Evolutionary conservation across 169 alveolate genomes (phyloP).

Genomic region (Eimeria mitis): DNA sequence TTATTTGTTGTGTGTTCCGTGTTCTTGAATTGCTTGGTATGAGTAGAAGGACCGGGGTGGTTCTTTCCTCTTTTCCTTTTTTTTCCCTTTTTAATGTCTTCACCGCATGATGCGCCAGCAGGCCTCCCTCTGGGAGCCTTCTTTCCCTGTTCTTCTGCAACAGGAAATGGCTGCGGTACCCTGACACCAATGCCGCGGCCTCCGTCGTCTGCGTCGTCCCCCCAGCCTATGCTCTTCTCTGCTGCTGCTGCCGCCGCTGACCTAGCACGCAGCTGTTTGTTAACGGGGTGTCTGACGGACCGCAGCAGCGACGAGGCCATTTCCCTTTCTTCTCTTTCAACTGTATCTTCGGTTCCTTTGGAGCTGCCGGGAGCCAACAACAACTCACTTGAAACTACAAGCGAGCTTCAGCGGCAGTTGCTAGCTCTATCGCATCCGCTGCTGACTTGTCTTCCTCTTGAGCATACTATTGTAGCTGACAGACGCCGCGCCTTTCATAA

Average conservation of each 20-base stretch:
- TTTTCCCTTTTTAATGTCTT: conserved; percentile 10
- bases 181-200: background rate
- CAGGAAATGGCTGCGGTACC: background rate
- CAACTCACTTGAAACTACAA: background rate
- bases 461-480: conserved; percentile 65
- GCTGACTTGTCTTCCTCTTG: conserved; percentile 12
- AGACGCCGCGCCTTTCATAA: conserved; percentile 81
- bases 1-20: background rate
- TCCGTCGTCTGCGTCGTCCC: background rate
- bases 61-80: background rate
- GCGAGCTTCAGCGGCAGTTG: background rate
- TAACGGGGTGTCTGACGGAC: background rate
- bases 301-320: background rate
- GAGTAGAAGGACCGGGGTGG: too few relatives aligned
- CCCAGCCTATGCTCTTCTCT: background rate
- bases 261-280: background rate
- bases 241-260: background rate
- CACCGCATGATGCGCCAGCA: background rate
- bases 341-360: background rate
- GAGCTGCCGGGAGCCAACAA: background rate
- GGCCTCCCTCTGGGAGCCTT: background rate
- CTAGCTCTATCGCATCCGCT: conserved; percentile 1
- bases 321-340: conserved; percentile 19
- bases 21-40: too few relatives aligned
- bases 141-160: background rate